Conservation (phyloP, 441 rosid species). For the Pelargonium cotyledonis region DNA sequence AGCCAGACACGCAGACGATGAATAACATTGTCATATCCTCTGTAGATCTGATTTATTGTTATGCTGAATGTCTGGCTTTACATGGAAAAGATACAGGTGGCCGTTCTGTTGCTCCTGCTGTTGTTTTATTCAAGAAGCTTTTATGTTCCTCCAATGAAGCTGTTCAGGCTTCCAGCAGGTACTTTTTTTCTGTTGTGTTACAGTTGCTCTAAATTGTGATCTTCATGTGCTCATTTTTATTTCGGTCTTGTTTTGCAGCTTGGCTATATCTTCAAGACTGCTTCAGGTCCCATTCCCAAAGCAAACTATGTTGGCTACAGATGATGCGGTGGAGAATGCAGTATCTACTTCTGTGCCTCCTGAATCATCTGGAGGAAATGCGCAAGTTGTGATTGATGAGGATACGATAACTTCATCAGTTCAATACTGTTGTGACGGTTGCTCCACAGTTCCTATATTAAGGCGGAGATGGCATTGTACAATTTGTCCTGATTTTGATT, state of each 20-base stretch:
- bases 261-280: conserved; percentile 97
- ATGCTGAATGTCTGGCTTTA: conserved; percentile 96
- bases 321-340: conserved; percentile 69
- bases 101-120: conserved; percentile 90
- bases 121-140: conserved; percentile 76
- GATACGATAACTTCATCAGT: conserved; percentile 96
- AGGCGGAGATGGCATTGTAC: conserved; percentile 99
- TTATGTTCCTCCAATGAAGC: conserved; percentile 77
- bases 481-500: conserved; percentile 96
- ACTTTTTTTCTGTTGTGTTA: conserved; percentile 14
- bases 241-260: conserved; percentile 45
- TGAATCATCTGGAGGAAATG: conserved; percentile 59
- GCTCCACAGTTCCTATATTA: conserved; percentile 96
- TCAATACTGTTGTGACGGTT: conserved; percentile 99
- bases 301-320: conserved; percentile 88
- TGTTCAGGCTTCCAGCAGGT: conserved; percentile 99
- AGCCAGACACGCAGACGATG: conserved; percentile 95
- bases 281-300: conserved; percentile 99
- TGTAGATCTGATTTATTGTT: conserved; percentile 91
- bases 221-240: conserved; percentile 21
- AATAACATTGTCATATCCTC: conserved; percentile 89
- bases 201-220: conserved; percentile 14
- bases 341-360: conserved; percentile 50
- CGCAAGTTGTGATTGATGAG: conserved; percentile 93
- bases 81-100: conserved; percentile 62